A percentile compares a stretch with the other conserved stretches of the same genome.
phyloP scores from a whole-genome alignment of 2,329 filamentous ascomycete genomes.

The Talaromyces sp. region DNA sequence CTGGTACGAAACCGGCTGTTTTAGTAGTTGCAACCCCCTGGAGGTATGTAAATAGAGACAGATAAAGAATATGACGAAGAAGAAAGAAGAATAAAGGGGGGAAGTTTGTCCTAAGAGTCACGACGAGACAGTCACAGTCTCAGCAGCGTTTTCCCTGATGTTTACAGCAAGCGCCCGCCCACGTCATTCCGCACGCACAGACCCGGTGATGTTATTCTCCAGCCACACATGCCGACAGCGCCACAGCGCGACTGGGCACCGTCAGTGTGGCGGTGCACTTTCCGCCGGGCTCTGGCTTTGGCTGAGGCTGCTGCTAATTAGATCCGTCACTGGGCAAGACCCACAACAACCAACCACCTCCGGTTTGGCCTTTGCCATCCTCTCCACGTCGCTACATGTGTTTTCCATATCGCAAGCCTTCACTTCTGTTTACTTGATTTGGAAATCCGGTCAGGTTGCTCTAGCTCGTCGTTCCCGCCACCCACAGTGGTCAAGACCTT shows the following conservation, averaged over 20 bases:
- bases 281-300: neutral
- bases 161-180: neutral
- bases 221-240: neutral
- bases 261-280: constrained; percentile 2
- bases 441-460: neutral
- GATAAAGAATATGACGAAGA: neutral
- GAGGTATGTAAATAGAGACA: neutral
- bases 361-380: neutral
- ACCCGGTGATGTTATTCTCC: neutral
- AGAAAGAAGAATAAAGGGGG: neutral
- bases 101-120: neutral
- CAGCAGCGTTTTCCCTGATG: neutral
- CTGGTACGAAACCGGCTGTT: neutral
- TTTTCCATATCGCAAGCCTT: neutral
- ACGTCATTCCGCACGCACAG: constrained; percentile 8
- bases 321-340: neutral
- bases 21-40: neutral
- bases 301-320: too few species aligned
- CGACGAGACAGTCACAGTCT: neutral
- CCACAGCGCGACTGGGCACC: neutral
- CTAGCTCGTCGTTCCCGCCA: constrained; percentile 2
- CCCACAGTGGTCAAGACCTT: constrained; percentile 1
- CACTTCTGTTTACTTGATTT: neutral
- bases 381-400: neutral
- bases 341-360: neutral